Base-by-base conservation (phyloP, 2,329 filamentous ascomycete genomes). In the Phialocephala sp. region DNA sequence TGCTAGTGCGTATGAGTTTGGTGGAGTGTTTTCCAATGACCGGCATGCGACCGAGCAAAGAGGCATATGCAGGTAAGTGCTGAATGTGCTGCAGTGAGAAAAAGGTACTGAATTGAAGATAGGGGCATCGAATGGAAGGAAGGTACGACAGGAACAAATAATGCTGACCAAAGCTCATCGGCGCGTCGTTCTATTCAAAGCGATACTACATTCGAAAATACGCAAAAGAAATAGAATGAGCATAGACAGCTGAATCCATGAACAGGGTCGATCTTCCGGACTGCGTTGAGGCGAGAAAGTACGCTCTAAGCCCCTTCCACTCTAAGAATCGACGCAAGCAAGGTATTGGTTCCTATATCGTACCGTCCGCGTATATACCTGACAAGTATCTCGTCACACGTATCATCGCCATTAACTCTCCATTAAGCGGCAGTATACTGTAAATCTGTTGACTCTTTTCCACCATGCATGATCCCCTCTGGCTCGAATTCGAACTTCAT, bases 401-500 rank as follows among this genome's bases (percentile, higher is more conserved):
- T n/a, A n/a, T n/a, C n/a, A n/a, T n/a, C n/a, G n/a, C n/a, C n/a
- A n/a, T n/a, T n/a, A n/a, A n/a, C n/a, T n/a, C n/a, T n/a, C n/a
- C n/a, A n/a, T n/a, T n/a, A n/a, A n/a, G n/a, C n/a, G n/a, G n/a
- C n/a, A n/a, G n/a, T n/a, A n/a, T n/a, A n/a, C n/a, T n/a, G n/a
- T n/a, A n/a, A n/a, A n/a, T 20, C n/a, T 56, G 27, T 41, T 5
- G 66, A 67, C 6, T n/a, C 18, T 22, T 66, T 66, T 3, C 68
- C 63, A 12, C 63, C 36, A 12, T 43, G n/a, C 9, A 45, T 59
- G 0, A 58, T 41, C 63, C 62, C 66, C 15, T 47, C 45, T 15
- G 63, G 39, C 32, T 68, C 45, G 27, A 71, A 61, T 24, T 71
- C 61, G 35, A 68, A 71, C 36, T 70, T 71, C 18, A 65, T 35